Evolutionary conservation across 495 filamentous ascomycete genomes (phyloP).

Genomic region (Neurospora sp.): DNA sequence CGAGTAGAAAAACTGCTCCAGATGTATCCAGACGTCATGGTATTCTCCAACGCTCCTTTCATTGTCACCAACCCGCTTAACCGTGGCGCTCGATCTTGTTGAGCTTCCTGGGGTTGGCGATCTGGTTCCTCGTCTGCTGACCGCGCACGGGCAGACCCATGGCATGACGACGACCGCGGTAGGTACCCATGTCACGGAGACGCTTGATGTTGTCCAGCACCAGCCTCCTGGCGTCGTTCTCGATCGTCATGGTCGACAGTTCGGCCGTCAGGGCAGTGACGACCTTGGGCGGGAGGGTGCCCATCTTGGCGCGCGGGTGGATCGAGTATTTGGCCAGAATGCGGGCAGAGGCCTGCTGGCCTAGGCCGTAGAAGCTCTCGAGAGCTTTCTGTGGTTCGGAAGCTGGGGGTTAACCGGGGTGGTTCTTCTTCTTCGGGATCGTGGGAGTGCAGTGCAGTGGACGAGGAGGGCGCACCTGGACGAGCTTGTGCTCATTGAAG

Average conservation of each 20-base stretch:
- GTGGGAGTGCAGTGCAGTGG: background rate
- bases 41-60: background rate
- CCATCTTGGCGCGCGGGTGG: slow-evolving; percentile 67
- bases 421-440: background rate
- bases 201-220: slow-evolving; percentile 76
- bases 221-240: slow-evolving; percentile 73
- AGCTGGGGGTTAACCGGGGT: background rate
- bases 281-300: slow-evolving; percentile 58
- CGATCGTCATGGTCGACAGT: slow-evolving; percentile 84
- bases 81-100: slow-evolving; percentile 67
- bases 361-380: slow-evolving; percentile 83
- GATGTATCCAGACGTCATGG: background rate
- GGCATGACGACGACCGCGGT: slow-evolving; percentile 83
- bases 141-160: slow-evolving; percentile 80
- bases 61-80: slow-evolving; percentile 17
- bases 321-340: slow-evolving; percentile 83
- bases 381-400: slow-evolving; percentile 57
- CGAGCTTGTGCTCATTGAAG: slow-evolving; percentile 71
- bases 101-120: slow-evolving; percentile 62
- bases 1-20: background rate
- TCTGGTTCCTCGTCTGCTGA: slow-evolving; percentile 80
- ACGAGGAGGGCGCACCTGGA: slow-evolving; percentile 51
- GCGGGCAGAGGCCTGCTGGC: slow-evolving; percentile 54
- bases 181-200: slow-evolving; percentile 82
- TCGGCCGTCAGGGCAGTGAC: slow-evolving; percentile 71